Evolutionary conservation across 768 basidiomycete genomes (phyloP), one percentile per base, ranked within the genome.

Genomic region (Mycena maculata): DNA sequence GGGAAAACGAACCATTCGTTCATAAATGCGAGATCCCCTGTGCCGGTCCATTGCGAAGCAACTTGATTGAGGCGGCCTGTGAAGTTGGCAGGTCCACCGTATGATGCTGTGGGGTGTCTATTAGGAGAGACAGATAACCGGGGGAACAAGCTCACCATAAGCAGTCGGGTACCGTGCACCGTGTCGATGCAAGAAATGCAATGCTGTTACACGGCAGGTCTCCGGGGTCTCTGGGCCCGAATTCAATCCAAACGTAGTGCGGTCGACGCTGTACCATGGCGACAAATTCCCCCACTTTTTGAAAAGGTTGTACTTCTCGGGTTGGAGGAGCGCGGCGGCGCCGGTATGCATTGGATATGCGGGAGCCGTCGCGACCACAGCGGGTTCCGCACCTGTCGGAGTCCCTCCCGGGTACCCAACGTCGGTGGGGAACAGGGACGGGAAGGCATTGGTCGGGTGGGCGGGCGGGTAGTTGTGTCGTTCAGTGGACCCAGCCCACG

Each of bases 261-360:
- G 82, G 20, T 83, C 82, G 22, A 93, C 88, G 69, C 90, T 92
- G 76, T 90, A 95, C 94, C 94, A 95, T 13, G 94, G 94, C 1
- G 91, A 90, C 44, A 94, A 76, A 73, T 94, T 95, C 1, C 94
- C 94, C 94, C 94, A 95, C 45, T 87, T 85, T 75, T 83, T 86
- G 78, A 94, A 88, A 47, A 95, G 72, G 73, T 91, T 86, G 70
- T 93, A 94, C 12, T 80, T 75, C 36, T 80, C 69, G 1, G 91
- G 89, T n/a, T 76, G 77, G 31, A 93, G 82, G 48, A 94, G 86
- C 50, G 88, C 83, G 3, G 90, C 82, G 2, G 89, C 88, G 12
- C 88, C 92, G 0, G 89, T 88, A 58, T 95, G 92, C 16, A 91
- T 72, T 10, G 94, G 94, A 73, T 94, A 93, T n/a, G 85, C 80